Conservation (phyloP, 2,329 filamentous ascomycete genomes). For the Exophiala aquamarina region DNA sequence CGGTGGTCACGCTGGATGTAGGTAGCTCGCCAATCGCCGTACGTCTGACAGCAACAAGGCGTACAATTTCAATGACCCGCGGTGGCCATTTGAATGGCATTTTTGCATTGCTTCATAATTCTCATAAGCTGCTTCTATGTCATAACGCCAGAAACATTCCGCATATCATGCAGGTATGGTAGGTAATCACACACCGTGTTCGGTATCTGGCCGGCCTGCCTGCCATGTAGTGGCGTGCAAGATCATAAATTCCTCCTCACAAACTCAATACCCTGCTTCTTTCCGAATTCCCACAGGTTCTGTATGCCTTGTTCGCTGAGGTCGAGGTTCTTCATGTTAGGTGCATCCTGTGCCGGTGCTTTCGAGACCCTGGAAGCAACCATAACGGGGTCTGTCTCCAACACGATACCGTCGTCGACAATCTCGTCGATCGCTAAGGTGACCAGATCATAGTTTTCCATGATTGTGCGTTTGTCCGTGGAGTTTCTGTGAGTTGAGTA, state of each 20-base stretch:
- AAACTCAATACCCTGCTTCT: conserved; percentile 86
- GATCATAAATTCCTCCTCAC: conserved; percentile 62
- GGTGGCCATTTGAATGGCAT: no score
- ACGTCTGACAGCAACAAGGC: no score
- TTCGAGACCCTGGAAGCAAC: conserved; percentile 90
- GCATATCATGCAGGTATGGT: no score
- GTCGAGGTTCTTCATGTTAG: conserved; percentile 88
- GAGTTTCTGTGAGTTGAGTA: conserved; percentile 58
- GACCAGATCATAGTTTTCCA: conserved; percentile 98
- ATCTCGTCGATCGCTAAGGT: conserved; percentile 94
- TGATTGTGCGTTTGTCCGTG: conserved; percentile 94
- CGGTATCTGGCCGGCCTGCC: no score
- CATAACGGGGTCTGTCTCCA: conserved; percentile 94
- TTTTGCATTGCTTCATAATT: no score
- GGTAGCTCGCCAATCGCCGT: no score
- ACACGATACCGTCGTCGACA: conserved; percentile 90
- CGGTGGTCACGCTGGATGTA: no score
- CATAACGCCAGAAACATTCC: no score
- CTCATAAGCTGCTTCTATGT: no score
- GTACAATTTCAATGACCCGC: no score
- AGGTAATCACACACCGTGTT: no score
- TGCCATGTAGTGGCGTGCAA: no score
- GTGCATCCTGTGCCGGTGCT: conserved; percentile 84
- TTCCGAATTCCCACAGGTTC: conserved; percentile 91
- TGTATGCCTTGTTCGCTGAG: conserved; percentile 93